Evolutionary conservation across 148 eudicot species (phyloP).

Genomic region (Rhododendron kiyosumense): DNA sequence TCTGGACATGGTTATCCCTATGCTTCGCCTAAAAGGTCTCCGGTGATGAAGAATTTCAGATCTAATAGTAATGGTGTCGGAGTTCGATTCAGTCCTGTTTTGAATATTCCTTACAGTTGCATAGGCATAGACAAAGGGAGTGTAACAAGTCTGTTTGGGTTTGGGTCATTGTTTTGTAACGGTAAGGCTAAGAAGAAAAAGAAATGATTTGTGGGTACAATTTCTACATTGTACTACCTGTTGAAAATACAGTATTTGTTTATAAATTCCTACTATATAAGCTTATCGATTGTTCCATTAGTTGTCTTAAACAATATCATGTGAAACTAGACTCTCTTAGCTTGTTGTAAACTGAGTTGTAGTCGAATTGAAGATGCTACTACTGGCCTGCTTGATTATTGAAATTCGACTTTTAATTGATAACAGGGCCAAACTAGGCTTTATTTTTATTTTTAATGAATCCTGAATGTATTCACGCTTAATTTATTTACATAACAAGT

Average conservation of each 20-base stretch:
- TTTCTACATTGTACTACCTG: neutral
- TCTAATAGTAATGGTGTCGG: constrained; percentile 31
- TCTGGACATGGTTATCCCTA: constrained; percentile 2
- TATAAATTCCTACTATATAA: neutral
- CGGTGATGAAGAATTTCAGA: constrained; percentile 33
- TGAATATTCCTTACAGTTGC: constrained; percentile 52
- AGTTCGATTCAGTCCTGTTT: constrained; percentile 46
- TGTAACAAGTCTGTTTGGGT: constrained; percentile 61
- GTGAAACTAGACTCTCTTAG: neutral
- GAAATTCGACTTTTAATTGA: too few species aligned
- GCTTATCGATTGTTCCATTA: neutral
- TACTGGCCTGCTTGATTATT: too few species aligned
- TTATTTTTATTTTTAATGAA: neutral
- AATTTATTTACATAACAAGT: neutral
- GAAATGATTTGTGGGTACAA: constrained; percentile 14
- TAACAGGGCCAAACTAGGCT: neutral
- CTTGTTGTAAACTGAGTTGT: too few species aligned
- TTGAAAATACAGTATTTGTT: too few species aligned
- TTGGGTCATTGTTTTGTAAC: constrained; percentile 67
- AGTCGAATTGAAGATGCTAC: neutral
- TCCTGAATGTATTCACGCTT: neutral
- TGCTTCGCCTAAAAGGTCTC: constrained; percentile 28
- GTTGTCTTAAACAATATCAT: neutral
- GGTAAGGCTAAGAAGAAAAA: constrained; percentile 58
- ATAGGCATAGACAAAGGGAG: constrained; percentile 52